Percentiles rank a stretch among this genome's conserved stretches.
These are phyloP conservation scores for Komagataella pastoris DNA, from an alignment of 805 yeast species.

Conservation along the genomic window DNA sequence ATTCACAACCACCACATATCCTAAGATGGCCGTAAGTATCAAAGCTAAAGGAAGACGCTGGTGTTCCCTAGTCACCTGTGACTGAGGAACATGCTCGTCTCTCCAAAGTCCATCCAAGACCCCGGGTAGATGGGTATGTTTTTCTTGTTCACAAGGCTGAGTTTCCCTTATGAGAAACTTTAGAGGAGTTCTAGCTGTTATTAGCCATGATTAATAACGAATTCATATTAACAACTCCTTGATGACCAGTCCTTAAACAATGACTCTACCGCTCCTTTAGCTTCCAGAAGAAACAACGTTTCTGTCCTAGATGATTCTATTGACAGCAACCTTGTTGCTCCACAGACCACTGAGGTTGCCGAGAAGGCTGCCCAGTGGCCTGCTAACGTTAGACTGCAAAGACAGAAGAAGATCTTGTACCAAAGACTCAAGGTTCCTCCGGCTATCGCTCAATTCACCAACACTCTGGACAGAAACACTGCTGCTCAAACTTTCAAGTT, in stretches of 20 bases:
- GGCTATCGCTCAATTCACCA: conserved; percentile 91
- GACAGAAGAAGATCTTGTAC: conserved; percentile 94
- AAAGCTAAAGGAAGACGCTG: neutral
- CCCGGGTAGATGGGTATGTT: conserved; percentile 2
- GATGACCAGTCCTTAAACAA: conserved; percentile 40
- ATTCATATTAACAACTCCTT: conserved; percentile 12
- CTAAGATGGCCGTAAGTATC: neutral
- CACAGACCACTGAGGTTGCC: conserved; percentile 84
- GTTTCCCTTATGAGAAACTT: neutral
- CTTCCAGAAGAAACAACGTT: conserved; percentile 49
- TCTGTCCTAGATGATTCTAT: conserved; percentile 14
- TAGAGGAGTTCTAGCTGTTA: neutral
- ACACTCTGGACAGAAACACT: conserved; percentile 96
- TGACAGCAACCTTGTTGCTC: conserved; percentile 65
- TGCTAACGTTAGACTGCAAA: conserved; percentile 93
- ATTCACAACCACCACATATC: neutral
- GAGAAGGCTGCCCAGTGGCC: conserved; percentile 98
- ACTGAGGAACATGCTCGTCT: neutral
- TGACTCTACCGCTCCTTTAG: conserved; percentile 98
- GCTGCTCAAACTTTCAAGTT: conserved; percentile 95
- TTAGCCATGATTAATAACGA: conserved; percentile 10
- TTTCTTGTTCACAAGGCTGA: conserved; percentile 1
- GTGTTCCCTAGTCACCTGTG: neutral
- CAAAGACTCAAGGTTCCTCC: conserved; percentile 99
- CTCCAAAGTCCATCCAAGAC: neutral